phyloP scores from a whole-genome alignment of 345 rosid genomes.

The Euphorbia pulcherrima region DNA sequence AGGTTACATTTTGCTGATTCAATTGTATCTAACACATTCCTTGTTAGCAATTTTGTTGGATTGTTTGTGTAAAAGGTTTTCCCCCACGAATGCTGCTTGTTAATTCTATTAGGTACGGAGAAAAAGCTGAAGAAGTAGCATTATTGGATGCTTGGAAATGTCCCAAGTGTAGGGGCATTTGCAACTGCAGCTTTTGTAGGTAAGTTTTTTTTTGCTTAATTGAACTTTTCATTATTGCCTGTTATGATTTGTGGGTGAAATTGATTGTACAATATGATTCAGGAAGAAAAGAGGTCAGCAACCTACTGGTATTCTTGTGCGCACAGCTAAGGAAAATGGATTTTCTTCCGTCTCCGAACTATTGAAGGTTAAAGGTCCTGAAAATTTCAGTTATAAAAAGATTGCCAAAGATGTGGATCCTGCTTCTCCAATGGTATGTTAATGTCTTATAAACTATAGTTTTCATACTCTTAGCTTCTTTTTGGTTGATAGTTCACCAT shows the following conservation, averaged over 20 bases:
- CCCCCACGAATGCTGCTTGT: neutral
- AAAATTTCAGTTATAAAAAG: constrained; percentile 26
- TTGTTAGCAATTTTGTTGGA: neutral
- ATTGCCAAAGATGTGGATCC: constrained; percentile 12
- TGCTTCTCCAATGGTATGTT: constrained; percentile 28
- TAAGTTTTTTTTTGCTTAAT: constrained; percentile 25
- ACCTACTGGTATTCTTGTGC: constrained; percentile 68
- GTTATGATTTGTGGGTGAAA: neutral
- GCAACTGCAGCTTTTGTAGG: constrained; percentile 88
- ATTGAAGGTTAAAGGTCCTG: constrained; percentile 44
- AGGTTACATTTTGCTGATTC: constrained; percentile 37
- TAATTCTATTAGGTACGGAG: constrained; percentile 56
- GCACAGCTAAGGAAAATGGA: constrained; percentile 59
- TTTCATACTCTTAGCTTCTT: neutral
- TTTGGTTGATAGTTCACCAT: constrained; percentile 14
- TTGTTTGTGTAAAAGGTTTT: neutral
- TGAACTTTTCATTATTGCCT: constrained; percentile 4
- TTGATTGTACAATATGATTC: constrained; percentile 15
- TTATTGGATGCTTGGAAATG: constrained; percentile 56
- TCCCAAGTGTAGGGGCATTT: constrained; percentile 70
- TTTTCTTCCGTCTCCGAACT: constrained; percentile 67
- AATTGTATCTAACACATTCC: neutral
- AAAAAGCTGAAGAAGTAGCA: constrained; percentile 51
- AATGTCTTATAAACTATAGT: neutral
- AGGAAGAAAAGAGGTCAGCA: constrained; percentile 73